Percentiles rank a stretch among this genome's conserved stretches.
Conservation (phyloP, 805 yeast species). For the Starmerella riodocensis region DNA sequence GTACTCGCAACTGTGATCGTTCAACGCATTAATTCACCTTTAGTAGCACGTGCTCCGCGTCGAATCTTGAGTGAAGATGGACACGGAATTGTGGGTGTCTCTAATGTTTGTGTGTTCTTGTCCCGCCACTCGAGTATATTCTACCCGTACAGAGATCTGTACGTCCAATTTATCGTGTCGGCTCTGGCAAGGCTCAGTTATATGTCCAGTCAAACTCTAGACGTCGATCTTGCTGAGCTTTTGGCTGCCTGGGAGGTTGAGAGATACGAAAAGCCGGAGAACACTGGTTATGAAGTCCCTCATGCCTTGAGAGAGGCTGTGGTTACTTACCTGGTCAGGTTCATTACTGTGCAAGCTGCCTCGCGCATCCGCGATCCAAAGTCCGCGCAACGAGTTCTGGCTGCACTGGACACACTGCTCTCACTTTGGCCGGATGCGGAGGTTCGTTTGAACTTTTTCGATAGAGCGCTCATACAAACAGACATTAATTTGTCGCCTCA, state of each 20-base stretch:
- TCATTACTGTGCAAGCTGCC: constrained; percentile 59
- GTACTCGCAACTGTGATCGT: constrained; percentile 78
- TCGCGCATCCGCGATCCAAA: constrained; percentile 60
- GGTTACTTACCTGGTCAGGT: constrained; percentile 74
- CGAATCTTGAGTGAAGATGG: constrained; percentile 85
- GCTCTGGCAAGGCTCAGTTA: constrained; percentile 86
- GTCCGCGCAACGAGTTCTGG: constrained; percentile 66
- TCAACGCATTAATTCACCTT: constrained; percentile 42
- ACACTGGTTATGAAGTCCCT: constrained; percentile 42
- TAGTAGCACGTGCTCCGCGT: constrained; percentile 92
- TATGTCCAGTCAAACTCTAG: constrained; percentile 67
- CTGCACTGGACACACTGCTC: constrained; percentile 59
- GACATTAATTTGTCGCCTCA: constrained; percentile 46
- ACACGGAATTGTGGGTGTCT: constrained; percentile 69
- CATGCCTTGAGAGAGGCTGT: constrained; percentile 77
- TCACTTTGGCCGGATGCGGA: constrained; percentile 82
- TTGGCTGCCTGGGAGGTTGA: constrained; percentile 66
- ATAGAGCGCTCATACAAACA: constrained; percentile 65
- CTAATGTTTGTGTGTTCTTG: constrained; percentile 77
- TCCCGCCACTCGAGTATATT: constrained; percentile 76
- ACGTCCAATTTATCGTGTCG: constrained; percentile 73
- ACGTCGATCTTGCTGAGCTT: constrained; percentile 79
- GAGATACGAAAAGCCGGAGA: constrained; percentile 11
- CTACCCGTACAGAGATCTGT: constrained; percentile 75
- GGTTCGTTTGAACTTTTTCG: constrained; percentile 79